Evolutionary conservation across 495 filamentous ascomycete species (phyloP).

Genomic region (Amniculicola lignicola): DNA sequence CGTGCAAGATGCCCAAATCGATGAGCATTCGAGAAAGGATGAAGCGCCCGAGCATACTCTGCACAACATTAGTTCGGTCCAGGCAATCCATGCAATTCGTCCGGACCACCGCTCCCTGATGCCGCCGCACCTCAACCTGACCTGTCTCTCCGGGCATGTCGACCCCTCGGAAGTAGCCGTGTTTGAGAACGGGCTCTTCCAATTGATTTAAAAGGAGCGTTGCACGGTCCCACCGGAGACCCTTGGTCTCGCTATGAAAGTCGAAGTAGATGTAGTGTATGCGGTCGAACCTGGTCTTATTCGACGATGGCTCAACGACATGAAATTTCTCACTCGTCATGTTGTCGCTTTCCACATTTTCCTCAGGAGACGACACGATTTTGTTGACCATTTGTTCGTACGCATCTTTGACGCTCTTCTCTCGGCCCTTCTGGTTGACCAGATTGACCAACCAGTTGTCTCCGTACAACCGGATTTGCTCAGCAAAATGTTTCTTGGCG

Average conservation of each 20-base stretch:
- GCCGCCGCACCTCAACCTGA: conserved; percentile 70
- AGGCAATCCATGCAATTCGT: conserved; percentile 99
- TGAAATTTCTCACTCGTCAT: conserved; percentile 75
- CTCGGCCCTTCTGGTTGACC: conserved; percentile 90
- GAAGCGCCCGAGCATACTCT: conserved; percentile 89
- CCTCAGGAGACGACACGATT: conserved; percentile 65
- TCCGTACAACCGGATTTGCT: conserved; percentile 88
- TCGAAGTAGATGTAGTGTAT: conserved; percentile 97
- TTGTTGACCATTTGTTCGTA: conserved; percentile 83
- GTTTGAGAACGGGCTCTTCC: conserved; percentile 63
- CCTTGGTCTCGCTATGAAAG: conserved; percentile 96
- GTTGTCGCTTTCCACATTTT: conserved; percentile 55
- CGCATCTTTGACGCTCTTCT: conserved; percentile 79
- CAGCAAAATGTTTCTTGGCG: conserved; percentile 79
- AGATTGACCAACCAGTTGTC: conserved; percentile 97
- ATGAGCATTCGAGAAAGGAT: conserved; percentile 80
- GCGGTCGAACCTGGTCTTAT: conserved; percentile 65
- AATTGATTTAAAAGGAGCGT: conserved; percentile 80
- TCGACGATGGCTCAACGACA: conserved; percentile 62
- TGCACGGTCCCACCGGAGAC: conserved; percentile 87
- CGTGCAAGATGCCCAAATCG: conserved; percentile 71
- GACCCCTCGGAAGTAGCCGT: conserved; percentile 89
- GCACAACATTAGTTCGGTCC: conserved; percentile 95
- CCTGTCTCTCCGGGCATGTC: conserved; percentile 74
- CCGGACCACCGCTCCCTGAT: conserved; percentile 81